These are phyloP conservation scores for Castanospermum australe DNA, from an alignment of 306 rosid species.

Conservation along the genomic window DNA sequence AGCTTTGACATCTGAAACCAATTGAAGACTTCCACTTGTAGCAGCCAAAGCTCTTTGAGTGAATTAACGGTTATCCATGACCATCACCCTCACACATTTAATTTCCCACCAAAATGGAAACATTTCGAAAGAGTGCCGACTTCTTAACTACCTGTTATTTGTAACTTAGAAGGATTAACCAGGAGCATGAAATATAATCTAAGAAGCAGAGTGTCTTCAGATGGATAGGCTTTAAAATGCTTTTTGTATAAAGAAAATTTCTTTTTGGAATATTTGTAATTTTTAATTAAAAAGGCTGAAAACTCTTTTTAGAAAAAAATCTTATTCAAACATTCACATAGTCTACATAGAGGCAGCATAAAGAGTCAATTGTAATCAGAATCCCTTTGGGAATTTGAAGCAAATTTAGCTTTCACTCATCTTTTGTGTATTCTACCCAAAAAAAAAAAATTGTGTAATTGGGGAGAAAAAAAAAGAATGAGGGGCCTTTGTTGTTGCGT, in stretches of 20 bases:
- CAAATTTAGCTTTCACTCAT: no score
- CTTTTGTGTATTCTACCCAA: no score
- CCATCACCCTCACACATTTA: not conserved
- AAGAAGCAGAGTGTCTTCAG: not conserved
- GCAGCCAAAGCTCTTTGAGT: not conserved
- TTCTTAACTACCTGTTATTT: not conserved
- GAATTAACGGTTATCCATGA: not conserved
- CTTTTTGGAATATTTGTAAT: no score
- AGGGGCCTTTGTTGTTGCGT: no score
- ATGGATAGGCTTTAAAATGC: not conserved
- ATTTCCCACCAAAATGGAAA: constrained; percentile 21
- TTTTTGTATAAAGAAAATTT: not conserved
- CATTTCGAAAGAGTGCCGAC: constrained; percentile 31
- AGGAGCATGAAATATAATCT: not conserved
- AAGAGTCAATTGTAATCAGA: no score
- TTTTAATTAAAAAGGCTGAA: no score
- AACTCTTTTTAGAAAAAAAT: no score
- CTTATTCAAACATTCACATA: no score
- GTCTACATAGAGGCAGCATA: no score
- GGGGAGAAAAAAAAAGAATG: no score
- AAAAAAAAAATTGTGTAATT: no score
- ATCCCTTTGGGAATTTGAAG: no score
- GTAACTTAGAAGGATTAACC: not conserved
- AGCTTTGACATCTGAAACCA: not conserved
- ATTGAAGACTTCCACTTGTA: constrained; percentile 13